Conservation (phyloP, 768 basidiomycete genomes). For the Phlegmacium glaucopus region DNA sequence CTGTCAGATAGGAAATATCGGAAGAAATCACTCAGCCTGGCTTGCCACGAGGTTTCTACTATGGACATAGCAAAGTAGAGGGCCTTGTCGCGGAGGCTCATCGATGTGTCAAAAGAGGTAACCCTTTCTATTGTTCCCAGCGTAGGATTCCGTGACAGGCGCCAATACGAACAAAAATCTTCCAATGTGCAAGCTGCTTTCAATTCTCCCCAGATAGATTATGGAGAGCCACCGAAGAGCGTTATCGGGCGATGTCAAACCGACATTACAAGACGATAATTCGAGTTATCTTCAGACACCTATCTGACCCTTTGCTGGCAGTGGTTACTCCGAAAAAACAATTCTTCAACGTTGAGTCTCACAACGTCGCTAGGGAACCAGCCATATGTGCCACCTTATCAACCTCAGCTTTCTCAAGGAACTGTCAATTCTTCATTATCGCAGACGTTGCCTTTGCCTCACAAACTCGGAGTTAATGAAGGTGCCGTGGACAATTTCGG, state of each 20-base stretch:
- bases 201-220: conserved; percentile 2
- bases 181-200: conserved; percentile 1
- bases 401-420: neutral
- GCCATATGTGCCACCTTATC: neutral
- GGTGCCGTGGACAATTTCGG: conserved; percentile 42
- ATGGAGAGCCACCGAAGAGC: conserved; percentile 1
- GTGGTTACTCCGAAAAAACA: neutral
- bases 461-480: conserved; percentile 9
- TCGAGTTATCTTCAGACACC: neutral
- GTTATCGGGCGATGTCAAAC: conserved; percentile 9
- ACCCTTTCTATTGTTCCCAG: conserved; percentile 39
- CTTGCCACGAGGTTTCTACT: conserved; percentile 68
- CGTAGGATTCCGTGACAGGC: conserved; percentile 18
- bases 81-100: conserved; percentile 61
- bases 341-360: neutral
- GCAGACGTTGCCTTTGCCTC: conserved; percentile 7
- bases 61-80: conserved; percentile 60
- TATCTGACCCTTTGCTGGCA: neutral
- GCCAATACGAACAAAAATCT: conserved; percentile 13
- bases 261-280: conserved; percentile 4
- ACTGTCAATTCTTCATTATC: conserved; percentile 2
- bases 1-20: conserved; percentile 60
- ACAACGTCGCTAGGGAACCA: neutral
- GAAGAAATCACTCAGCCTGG: conserved; percentile 82
- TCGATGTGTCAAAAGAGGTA: conserved; percentile 51